phyloP scores from a whole-genome alignment of 768 basidiomycete genomes.

The Tricholomella constricta region DNA sequence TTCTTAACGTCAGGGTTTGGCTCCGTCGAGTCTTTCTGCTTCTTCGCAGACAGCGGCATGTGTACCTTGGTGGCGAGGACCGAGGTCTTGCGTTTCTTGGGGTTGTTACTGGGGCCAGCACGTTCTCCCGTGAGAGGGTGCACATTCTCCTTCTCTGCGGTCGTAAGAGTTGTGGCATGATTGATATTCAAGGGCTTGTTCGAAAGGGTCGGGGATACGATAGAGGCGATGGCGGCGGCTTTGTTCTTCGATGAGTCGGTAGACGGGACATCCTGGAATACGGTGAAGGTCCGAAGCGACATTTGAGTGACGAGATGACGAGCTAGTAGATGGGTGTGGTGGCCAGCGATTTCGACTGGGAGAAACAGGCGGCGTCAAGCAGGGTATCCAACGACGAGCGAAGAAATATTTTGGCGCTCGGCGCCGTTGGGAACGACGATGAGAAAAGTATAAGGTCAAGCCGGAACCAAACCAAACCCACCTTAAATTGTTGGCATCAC shows the following conservation, averaged over 20 bases:
- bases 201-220: constrained; percentile 29
- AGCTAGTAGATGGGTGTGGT: constrained; percentile 1
- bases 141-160: constrained; percentile 76
- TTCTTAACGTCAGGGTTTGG: constrained; percentile 58
- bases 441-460: constrained; percentile 17
- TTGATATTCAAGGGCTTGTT: constrained; percentile 20
- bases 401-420: not conserved
- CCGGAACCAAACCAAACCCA: constrained; percentile 18
- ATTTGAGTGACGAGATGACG: constrained; percentile 31
- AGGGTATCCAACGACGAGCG: constrained; percentile 7
- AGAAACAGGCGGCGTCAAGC: not conserved
- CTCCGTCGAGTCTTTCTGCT: constrained; percentile 46
- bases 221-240: constrained; percentile 27
- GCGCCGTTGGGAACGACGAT: constrained; percentile 16
- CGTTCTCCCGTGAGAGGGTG: constrained; percentile 74
- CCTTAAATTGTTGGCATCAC: constrained; percentile 20
- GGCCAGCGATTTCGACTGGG: constrained; percentile 3
- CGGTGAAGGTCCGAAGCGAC: constrained; percentile 61
- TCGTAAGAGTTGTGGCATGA: constrained; percentile 33
- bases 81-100: constrained; percentile 68
- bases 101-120: constrained; percentile 37
- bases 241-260: constrained; percentile 35
- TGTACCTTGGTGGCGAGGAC: constrained; percentile 58
- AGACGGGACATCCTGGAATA: constrained; percentile 59
- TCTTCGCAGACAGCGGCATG: constrained; percentile 38